Conservation (phyloP, 768 basidiomycete genomes). For the Rhodotorula sphaerocarpa region DNA sequence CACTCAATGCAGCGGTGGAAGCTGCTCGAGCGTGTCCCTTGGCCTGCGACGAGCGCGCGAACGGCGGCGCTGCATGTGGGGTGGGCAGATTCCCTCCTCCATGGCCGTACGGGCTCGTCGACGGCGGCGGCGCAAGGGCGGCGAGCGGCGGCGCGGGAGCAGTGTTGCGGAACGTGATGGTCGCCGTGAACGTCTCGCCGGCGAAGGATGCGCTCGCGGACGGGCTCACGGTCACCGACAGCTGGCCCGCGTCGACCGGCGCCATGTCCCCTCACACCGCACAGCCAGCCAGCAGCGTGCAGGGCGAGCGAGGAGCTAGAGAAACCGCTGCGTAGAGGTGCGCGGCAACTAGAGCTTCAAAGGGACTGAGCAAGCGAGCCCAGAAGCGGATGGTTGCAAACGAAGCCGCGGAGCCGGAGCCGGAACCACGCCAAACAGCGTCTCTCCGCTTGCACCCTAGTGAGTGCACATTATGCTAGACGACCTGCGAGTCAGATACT, state of each 20-base stretch:
- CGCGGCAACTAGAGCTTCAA: not conserved
- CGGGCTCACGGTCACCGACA: constrained; percentile 49
- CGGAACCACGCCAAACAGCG: no score
- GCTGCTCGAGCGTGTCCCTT: constrained; percentile 10
- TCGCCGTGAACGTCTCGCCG: constrained; percentile 76
- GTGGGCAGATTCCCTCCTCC: constrained; percentile 36
- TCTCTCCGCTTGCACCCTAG: no score
- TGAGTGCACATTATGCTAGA: no score
- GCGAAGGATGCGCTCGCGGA: constrained; percentile 85
- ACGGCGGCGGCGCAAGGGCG: no score
- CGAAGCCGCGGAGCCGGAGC: no score
- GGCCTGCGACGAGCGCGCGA: not conserved
- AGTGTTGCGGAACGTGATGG: constrained; percentile 78
- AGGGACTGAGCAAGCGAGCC: no score
- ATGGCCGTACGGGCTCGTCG: no score
- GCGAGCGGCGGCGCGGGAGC: constrained; percentile 51
- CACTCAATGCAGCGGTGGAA: not conserved
- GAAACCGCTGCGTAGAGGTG: no score
- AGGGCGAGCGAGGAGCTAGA: no score
- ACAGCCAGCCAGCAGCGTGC: no score
- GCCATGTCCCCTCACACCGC: not conserved
- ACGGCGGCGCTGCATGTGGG: constrained; percentile 21
- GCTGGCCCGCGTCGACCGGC: not conserved
- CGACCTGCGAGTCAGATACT: no score
- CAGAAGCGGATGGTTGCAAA: no score